Conservation (phyloP, 2,329 filamentous ascomycete species). For the Aspergillus piperis region DNA sequence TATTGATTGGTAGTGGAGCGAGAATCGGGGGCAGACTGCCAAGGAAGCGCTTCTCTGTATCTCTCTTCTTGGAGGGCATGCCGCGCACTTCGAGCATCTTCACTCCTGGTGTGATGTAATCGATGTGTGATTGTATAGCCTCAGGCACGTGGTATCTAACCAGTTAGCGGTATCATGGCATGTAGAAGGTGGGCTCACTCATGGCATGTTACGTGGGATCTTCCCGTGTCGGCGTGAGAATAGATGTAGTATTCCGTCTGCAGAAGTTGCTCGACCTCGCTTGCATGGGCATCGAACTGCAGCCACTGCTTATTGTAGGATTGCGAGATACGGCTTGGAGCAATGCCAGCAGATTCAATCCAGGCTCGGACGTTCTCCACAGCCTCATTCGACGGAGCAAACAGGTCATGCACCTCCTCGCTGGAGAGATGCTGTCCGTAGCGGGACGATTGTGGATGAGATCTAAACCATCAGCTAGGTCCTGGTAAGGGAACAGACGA, state of each 20-base stretch:
- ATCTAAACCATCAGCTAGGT: conserved; percentile 24
- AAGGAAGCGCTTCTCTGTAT: conserved; percentile 26
- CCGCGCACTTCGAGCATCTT: conserved; percentile 33
- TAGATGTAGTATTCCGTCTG: conserved; percentile 57
- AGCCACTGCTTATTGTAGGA: conserved; percentile 57
- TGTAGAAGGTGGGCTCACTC: conserved; percentile 31
- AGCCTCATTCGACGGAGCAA: conserved; percentile 47
- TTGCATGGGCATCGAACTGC: conserved; percentile 55
- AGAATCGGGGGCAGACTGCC: conserved; percentile 28
- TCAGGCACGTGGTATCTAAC: conserved; percentile 53
- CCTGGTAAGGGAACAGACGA: conserved; percentile 9
- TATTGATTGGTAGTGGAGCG: conserved; percentile 22
- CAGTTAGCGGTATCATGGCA: background rate
- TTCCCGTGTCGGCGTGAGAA: conserved; percentile 40
- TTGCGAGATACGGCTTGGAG: conserved; percentile 50
- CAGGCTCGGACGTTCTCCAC: conserved; percentile 57
- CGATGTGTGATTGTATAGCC: conserved; percentile 51
- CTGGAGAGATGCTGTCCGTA: conserved; percentile 48
- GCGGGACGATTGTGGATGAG: conserved; percentile 44
- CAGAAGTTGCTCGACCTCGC: conserved; percentile 57
- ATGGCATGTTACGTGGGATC: conserved; percentile 38
- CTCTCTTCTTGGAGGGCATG: conserved; percentile 13
- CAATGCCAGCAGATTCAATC: conserved; percentile 56
- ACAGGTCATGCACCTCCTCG: conserved; percentile 46
- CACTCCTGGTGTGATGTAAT: conserved; percentile 57